phyloP scores from a whole-genome alignment of 257 asterid species.

The Lycium ferocissimum region DNA sequence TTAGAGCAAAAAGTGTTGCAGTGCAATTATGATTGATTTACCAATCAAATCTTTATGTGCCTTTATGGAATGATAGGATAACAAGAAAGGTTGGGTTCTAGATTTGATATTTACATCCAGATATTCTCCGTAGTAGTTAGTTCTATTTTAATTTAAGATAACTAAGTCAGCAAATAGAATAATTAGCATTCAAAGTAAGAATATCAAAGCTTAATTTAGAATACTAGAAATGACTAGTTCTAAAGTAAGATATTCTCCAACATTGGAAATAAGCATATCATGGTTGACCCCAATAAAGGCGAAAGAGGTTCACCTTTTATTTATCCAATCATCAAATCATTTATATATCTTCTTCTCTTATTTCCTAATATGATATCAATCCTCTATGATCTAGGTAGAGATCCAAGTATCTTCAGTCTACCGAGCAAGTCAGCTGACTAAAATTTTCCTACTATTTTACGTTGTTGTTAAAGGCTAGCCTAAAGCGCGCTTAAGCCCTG shows the following conservation, averaged over 20 bases:
- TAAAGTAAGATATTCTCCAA: slow-evolving; percentile 18
- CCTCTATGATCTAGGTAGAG: not conserved
- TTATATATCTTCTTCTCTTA: not conserved
- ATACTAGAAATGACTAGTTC: slow-evolving; percentile 4
- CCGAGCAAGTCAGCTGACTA: not conserved
- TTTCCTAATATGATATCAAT: not conserved
- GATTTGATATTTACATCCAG: slow-evolving; percentile 20
- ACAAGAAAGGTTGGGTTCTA: slow-evolving; percentile 3
- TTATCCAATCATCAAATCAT: slow-evolving; percentile 19
- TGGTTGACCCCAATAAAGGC: slow-evolving; percentile 4
- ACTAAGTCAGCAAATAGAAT: not conserved
- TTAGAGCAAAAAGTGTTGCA: not conserved
- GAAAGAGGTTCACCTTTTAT: not conserved
- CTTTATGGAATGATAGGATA: not conserved
- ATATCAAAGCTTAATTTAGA: not conserved
- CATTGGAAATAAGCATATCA: not conserved
- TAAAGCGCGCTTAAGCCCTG: not conserved
- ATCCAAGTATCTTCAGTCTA: slow-evolving; percentile 14
- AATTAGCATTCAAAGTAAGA: not conserved
- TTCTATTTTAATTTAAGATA: not conserved
- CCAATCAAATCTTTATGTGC: slow-evolving; percentile 1
- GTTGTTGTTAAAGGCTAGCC: not conserved
- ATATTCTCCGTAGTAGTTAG: not conserved
- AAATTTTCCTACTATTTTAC: not conserved
- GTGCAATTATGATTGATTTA: not conserved